Percentiles rank a stretch among this genome's conserved stretches.
Evolutionary conservation across 2,329 filamentous ascomycete species (phyloP).

Genomic region (Rutstroemia sp.): DNA sequence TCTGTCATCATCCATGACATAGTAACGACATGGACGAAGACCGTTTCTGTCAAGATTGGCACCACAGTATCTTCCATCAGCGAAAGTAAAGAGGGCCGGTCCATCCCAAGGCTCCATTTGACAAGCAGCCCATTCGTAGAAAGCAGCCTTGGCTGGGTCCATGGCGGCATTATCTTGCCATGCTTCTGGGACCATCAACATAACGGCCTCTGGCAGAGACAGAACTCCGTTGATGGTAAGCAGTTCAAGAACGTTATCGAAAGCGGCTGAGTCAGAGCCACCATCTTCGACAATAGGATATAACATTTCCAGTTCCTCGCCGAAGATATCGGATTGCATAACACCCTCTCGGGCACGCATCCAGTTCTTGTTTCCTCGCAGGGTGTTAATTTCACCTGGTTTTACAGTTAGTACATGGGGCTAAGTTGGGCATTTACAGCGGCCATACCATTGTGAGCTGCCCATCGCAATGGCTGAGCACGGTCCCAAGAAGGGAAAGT

Average conservation of each 20-base stretch:
- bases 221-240: conserved; percentile 93
- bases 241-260: conserved; percentile 92
- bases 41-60: conserved; percentile 95
- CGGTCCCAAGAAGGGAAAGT: conserved; percentile 98
- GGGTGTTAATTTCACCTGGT: conserved; percentile 81
- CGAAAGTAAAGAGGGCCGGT: conserved; percentile 92
- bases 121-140: conserved; percentile 97
- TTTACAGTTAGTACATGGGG: conserved; percentile 22
- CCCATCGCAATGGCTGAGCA: conserved; percentile 92
- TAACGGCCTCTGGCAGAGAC: conserved; percentile 90
- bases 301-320: conserved; percentile 80
- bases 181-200: conserved; percentile 97
- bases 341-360: conserved; percentile 96
- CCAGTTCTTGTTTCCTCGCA: conserved; percentile 99
- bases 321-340: conserved; percentile 87
- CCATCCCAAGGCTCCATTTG: conserved; percentile 99
- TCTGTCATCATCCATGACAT: conserved; percentile 91
- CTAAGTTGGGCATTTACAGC: conserved; percentile 23
- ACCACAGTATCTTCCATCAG: conserved; percentile 92
- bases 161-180: conserved; percentile 92
- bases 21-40: conserved; percentile 91
- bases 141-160: conserved; percentile 92
- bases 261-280: conserved; percentile 92
- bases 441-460: conserved; percentile 77
- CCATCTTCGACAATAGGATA: conserved; percentile 96